phyloP scores from a whole-genome alignment of 768 basidiomycete species.

The Gloeostereum incarnatum region DNA sequence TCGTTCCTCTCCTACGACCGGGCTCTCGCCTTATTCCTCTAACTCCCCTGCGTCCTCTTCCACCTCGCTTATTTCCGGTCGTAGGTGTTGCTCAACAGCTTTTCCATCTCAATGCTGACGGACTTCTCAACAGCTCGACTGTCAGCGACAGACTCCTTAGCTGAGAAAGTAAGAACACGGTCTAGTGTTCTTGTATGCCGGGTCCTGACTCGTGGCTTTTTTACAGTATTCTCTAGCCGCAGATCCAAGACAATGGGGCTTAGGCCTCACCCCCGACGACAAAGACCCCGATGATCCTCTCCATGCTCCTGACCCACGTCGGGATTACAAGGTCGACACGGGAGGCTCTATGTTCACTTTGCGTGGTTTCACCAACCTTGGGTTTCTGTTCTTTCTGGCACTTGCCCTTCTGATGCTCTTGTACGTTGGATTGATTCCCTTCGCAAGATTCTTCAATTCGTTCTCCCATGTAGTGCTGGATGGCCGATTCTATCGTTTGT shows the following conservation, averaged over 20 bases:
- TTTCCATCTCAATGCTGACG: too few relatives aligned
- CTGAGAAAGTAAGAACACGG: too few relatives aligned
- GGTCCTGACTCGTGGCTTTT: too few relatives aligned
- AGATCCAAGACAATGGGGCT: slow-evolving; percentile 6
- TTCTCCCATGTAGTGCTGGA: slow-evolving; percentile 21
- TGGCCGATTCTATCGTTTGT: slow-evolving; percentile 14
- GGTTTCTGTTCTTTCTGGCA: slow-evolving; percentile 54
- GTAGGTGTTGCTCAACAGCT: too few relatives aligned
- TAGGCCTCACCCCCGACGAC: background rate
- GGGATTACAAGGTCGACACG: slow-evolving; percentile 42
- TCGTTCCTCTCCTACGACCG: too few relatives aligned
- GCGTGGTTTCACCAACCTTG: slow-evolving; percentile 58
- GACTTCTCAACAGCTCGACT: too few relatives aligned
- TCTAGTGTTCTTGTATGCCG: too few relatives aligned
- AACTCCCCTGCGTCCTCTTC: too few relatives aligned
- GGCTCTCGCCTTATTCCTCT: too few relatives aligned
- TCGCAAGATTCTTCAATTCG: slow-evolving; percentile 2
- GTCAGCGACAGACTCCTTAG: too few relatives aligned
- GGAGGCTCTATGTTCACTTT: slow-evolving; percentile 51
- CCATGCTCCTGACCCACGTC: slow-evolving; percentile 52
- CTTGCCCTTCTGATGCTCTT: slow-evolving; percentile 40
- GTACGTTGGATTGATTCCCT: slow-evolving; percentile 25
- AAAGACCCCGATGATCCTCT: slow-evolving; percentile 52
- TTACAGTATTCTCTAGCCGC: slow-evolving; percentile 8
- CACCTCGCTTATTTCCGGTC: too few relatives aligned